Conservation (phyloP, 345 rosid genomes). For the Rhizophora apiculata region DNA sequence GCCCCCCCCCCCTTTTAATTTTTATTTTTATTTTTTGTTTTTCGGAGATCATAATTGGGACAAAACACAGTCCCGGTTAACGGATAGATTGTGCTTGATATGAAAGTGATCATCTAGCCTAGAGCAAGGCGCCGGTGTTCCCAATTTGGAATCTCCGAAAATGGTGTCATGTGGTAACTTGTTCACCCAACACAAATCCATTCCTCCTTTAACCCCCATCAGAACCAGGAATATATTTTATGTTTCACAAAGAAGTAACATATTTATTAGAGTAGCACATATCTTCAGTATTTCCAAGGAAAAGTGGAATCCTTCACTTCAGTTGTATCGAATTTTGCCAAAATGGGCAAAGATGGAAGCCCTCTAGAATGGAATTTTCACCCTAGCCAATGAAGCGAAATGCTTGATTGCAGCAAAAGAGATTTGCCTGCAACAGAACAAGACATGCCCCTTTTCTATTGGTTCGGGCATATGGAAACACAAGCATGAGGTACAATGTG, state of each 20-base stretch:
- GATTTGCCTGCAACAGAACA: not conserved
- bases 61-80: no score
- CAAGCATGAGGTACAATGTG: not conserved
- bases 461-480: slow-evolving; percentile 8
- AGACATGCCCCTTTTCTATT: not conserved
- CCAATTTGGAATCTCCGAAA: slow-evolving; percentile 14
- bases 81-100: no score
- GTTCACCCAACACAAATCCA: not conserved
- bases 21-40: no score
- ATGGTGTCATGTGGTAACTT: slow-evolving; percentile 12
- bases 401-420: not conserved
- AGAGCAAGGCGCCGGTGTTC: no score
- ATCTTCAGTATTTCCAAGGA: not conserved
- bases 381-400: not conserved
- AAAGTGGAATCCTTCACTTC: not conserved
- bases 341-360: slow-evolving; percentile 12
- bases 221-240: slow-evolving; percentile 22
- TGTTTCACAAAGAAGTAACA: slow-evolving; percentile 1
- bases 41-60: no score
- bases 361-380: not conserved
- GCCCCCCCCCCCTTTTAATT: no score
- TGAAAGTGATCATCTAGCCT: no score
- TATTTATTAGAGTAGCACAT: not conserved
- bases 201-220: slow-evolving; percentile 11
- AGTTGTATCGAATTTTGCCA: slow-evolving; percentile 10